Percentiles rank a stretch among this genome's conserved stretches.
phyloP scores from a whole-genome alignment of 768 basidiomycete species.

The Tubosaeta sp. region DNA sequence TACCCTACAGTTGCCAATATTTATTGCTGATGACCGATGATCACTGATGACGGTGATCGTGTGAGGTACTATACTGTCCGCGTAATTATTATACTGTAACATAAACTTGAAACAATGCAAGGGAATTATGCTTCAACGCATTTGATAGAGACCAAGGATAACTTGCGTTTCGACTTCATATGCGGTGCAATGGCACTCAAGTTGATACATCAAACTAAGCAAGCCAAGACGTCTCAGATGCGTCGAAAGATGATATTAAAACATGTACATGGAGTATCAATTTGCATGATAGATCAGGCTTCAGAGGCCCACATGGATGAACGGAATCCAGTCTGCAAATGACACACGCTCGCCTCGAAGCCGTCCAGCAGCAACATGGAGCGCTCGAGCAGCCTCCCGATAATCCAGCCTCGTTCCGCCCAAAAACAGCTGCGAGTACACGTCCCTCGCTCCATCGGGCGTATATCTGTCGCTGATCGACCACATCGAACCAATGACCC shows the following conservation, averaged over 20 bases:
- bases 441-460: background rate
- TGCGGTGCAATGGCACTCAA: no score
- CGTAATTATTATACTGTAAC: background rate
- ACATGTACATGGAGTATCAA: no score
- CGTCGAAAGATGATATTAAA: no score
- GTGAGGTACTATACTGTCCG: conserved; percentile 5
- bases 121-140: no score
- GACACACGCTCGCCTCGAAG: background rate
- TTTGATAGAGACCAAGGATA: no score
- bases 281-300: no score
- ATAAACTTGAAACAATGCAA: background rate
- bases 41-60: conserved; percentile 1
- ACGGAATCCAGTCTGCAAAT: background rate
- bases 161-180: no score
- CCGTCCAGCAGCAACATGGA: background rate
- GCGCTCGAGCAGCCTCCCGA: background rate
- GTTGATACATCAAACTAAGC: no score
- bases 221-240: no score
- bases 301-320: background rate
- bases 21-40: background rate
- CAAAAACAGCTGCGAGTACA: background rate
- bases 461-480: conserved; percentile 36
- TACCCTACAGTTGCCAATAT: background rate
- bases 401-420: background rate
- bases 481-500: conserved; percentile 43